Conservation (phyloP, 1,139 yeast genomes). For the Pichia sp. region DNA sequence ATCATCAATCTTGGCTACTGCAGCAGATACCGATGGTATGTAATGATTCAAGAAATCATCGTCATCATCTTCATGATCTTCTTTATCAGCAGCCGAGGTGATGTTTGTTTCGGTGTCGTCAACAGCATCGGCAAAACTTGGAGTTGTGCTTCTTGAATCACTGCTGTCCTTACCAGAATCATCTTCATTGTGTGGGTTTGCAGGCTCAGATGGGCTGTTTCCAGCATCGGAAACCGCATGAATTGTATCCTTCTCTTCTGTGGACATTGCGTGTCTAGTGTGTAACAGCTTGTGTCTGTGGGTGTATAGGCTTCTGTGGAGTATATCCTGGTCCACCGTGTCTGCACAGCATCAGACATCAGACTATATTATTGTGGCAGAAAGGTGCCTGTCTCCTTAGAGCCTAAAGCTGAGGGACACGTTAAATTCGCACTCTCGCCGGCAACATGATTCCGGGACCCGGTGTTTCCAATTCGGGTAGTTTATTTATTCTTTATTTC, state of each 20-base stretch:
- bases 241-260: not conserved
- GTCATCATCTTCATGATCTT: not conserved
- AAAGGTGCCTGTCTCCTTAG: too few relatives aligned
- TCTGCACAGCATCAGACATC: not conserved
- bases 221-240: not conserved
- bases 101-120: not conserved
- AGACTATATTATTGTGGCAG: too few relatives aligned
- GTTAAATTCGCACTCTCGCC: too few relatives aligned
- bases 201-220: not conserved
- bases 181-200: not conserved
- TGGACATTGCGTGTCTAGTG: not conserved
- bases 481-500: too few relatives aligned
- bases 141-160: not conserved
- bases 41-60: constrained; percentile 1
- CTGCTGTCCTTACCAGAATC: not conserved
- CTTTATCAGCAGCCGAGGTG: not conserved
- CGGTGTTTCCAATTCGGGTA: too few relatives aligned
- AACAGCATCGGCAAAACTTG: constrained; percentile 2
- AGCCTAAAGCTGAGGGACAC: too few relatives aligned
- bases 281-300: too few relatives aligned
- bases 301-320: too few relatives aligned
- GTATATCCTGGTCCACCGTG: not conserved
- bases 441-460: too few relatives aligned
- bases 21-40: constrained; percentile 5
- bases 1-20: not conserved